Evolutionary conservation across 2,329 filamentous ascomycete genomes (phyloP).

Genomic region (Colletotrichum lini): DNA sequence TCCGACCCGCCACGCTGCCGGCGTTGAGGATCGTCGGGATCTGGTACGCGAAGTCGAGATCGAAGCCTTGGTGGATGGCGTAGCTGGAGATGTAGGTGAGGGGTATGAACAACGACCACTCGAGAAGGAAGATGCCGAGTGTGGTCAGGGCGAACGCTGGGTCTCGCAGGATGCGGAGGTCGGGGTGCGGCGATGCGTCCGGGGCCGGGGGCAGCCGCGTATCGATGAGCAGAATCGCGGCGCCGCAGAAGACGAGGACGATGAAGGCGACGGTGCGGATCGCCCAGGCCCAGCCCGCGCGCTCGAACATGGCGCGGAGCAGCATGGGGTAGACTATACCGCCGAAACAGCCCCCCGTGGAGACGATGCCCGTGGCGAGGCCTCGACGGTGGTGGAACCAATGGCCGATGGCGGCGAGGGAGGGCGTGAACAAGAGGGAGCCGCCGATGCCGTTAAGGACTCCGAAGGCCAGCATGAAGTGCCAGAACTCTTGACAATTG

Average conservation of each 20-base stretch:
- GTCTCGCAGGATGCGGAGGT: constrained; percentile 75
- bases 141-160: constrained; percentile 75
- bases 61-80: constrained; percentile 76
- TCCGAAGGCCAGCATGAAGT: constrained; percentile 87
- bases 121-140: constrained; percentile 77
- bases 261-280: constrained; percentile 65
- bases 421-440: constrained; percentile 87
- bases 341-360: constrained; percentile 80
- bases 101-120: constrained; percentile 84
- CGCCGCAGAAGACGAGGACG: constrained; percentile 57
- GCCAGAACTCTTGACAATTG: constrained; percentile 76
- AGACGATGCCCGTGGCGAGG: constrained; percentile 85
- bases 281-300: constrained; percentile 55
- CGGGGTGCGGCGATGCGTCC: constrained; percentile 72
- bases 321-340: constrained; percentile 76
- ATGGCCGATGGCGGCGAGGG: constrained; percentile 80
- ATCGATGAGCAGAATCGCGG: constrained; percentile 65
- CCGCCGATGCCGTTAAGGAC: constrained; percentile 80
- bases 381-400: constrained; percentile 79
- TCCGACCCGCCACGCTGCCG: constrained; percentile 82
- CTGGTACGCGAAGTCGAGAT: constrained; percentile 77
- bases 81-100: constrained; percentile 87
- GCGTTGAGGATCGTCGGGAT: constrained; percentile 87
- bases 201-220: constrained; percentile 73
- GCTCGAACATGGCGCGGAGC: constrained; percentile 52